phyloP scores from a whole-genome alignment of 352 stramenopile species.

The Elongisporangium anandrum region DNA sequence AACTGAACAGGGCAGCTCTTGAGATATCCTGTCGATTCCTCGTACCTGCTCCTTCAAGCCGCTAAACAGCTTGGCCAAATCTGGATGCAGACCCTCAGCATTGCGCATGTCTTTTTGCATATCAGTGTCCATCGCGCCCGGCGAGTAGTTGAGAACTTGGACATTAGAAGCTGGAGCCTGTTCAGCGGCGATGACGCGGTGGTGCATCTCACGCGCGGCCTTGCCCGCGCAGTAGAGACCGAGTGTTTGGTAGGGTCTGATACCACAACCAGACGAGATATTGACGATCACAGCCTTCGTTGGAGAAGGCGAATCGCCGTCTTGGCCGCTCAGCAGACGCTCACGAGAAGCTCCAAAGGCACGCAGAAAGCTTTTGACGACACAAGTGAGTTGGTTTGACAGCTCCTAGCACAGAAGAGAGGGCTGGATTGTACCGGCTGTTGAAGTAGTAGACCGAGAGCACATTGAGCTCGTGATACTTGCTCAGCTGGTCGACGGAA shows the following conservation, averaged over 20 bases:
- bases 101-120: constrained; percentile 49
- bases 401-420: too few relatives aligned
- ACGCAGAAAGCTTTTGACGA: constrained; percentile 19
- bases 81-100: constrained; percentile 11
- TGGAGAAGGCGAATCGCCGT: background rate
- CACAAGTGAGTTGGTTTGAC: background rate
- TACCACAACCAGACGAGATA: constrained; percentile 57
- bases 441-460: constrained; percentile 61
- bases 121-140: constrained; percentile 64
- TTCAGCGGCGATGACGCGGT: constrained; percentile 39
- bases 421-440: constrained; percentile 10
- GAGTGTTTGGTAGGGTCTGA: constrained; percentile 52
- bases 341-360: constrained; percentile 25
- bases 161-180: constrained; percentile 19
- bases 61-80: constrained; percentile 22
- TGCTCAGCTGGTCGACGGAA: constrained; percentile 21
- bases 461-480: constrained; percentile 63
- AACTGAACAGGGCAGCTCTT: background rate
- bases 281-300: constrained; percentile 49
- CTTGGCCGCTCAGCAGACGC: constrained; percentile 5
- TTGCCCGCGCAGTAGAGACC: constrained; percentile 64
- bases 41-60: constrained; percentile 18
- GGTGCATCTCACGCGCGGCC: constrained; percentile 70
- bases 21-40: background rate
- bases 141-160: constrained; percentile 62